Conservation (phyloP, 129 eudicot species). For the Pulicaria dysenterica region DNA sequence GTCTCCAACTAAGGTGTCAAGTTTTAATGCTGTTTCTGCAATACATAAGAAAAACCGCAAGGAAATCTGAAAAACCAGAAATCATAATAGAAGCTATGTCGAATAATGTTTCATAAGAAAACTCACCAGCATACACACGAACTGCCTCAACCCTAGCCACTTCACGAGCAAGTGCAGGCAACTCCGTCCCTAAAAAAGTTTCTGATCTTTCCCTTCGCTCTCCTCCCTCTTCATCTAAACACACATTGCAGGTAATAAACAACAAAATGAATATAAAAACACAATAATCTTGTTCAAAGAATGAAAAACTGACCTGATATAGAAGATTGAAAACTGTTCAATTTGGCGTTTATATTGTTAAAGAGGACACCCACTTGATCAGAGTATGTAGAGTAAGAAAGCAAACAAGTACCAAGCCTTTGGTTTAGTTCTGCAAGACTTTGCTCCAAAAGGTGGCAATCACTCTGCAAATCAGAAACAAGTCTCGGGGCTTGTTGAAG, state of each 20-base stretch:
- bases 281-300: background rate
- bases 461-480: constrained; percentile 47
- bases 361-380: constrained; percentile 45
- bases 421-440: constrained; percentile 52
- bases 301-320: constrained; percentile 33
- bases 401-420: constrained; percentile 41
- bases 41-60: constrained; percentile 11
- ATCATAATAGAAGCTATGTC: background rate
- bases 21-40: constrained; percentile 86
- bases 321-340: constrained; percentile 43
- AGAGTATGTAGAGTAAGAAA: constrained; percentile 61
- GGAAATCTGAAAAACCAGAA: background rate
- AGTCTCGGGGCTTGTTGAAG: constrained; percentile 58
- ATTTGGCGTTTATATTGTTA: constrained; percentile 37
- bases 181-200: constrained; percentile 71
- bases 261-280: constrained; percentile 3
- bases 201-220: constrained; percentile 50
- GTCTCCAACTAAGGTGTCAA: constrained; percentile 86
- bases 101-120: background rate
- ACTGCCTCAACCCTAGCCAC: constrained; percentile 95
- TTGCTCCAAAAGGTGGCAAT: constrained; percentile 50
- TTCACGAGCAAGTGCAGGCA: constrained; percentile 91
- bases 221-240: constrained; percentile 43
- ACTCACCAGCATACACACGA: constrained; percentile 83
- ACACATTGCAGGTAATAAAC: constrained; percentile 2